Percentiles rank a stretch among this genome's conserved stretches.
Conservation (phyloP, 345 rosid genomes). For the Brassica carinata region DNA sequence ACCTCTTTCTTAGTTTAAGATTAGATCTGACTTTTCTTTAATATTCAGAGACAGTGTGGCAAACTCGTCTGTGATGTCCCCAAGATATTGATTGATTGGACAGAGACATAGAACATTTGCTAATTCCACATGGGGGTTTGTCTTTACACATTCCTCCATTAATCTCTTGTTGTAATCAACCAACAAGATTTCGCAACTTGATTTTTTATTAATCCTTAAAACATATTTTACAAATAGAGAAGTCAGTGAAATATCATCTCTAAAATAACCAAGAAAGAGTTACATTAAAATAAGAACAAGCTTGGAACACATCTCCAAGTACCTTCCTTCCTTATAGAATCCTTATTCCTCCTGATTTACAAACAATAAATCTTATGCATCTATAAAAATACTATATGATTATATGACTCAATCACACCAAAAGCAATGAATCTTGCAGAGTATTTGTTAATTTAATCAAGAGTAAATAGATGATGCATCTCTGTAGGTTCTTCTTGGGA, state of each 20-base stretch:
- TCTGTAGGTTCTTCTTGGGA: constrained; percentile 46
- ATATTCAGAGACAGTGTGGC: constrained; percentile 37
- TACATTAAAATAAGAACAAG: constrained; percentile 17
- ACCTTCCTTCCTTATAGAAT: constrained; percentile 7
- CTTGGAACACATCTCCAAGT: constrained; percentile 25
- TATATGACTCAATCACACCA: constrained; percentile 28
- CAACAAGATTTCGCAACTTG: not conserved
- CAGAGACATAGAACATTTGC: constrained; percentile 40
- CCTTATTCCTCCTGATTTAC: constrained; percentile 36
- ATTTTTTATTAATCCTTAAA: constrained; percentile 17
- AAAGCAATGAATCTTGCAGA: constrained; percentile 10
- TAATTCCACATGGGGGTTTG: constrained; percentile 39
- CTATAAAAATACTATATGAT: not conserved
- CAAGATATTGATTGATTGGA: constrained; percentile 34
- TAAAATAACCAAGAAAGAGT: constrained; percentile 18
- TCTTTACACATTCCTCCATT: constrained; percentile 29
- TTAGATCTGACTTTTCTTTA: constrained; percentile 39
- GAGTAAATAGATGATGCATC: constrained; percentile 40
- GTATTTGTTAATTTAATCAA: constrained; percentile 8
- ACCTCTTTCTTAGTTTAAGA: not conserved
- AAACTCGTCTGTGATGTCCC: constrained; percentile 34
- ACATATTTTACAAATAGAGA: constrained; percentile 27
- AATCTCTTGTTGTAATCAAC: constrained; percentile 20
- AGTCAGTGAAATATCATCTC: constrained; percentile 24
- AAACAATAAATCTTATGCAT: constrained; percentile 32